Evolutionary conservation across 495 filamentous ascomycete species (phyloP).

Genomic region (Penicillium steckii): DNA sequence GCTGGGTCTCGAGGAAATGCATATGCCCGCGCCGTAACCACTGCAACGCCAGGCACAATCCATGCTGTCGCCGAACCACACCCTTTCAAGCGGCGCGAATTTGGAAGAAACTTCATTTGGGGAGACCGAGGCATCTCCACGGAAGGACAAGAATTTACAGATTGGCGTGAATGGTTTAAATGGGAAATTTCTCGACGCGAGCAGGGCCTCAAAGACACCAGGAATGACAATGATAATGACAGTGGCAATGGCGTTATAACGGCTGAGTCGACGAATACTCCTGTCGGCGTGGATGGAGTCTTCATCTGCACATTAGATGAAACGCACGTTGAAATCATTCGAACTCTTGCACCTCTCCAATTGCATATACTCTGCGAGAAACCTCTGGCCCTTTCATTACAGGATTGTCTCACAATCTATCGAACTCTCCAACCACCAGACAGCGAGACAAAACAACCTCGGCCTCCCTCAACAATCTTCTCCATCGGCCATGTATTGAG

Average conservation of each 20-base stretch:
- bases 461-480: constrained; percentile 48
- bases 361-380: constrained; percentile 95
- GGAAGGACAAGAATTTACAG: constrained; percentile 61
- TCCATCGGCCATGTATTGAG: constrained; percentile 78
- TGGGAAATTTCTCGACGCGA: constrained; percentile 60
- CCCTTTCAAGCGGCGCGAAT: constrained; percentile 66
- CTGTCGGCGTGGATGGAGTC: constrained; percentile 63
- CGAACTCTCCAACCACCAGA: constrained; percentile 42
- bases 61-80: constrained; percentile 82
- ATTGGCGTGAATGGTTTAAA: constrained; percentile 70
- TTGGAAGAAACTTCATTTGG: constrained; percentile 72
- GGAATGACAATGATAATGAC: too few relatives aligned
- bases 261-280: not conserved
- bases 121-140: constrained; percentile 36
- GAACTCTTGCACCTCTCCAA: constrained; percentile 62
- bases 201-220: not conserved
- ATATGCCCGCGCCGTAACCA: constrained; percentile 66
- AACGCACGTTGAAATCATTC: constrained; percentile 76
- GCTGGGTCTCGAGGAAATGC: constrained; percentile 80
- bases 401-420: constrained; percentile 74
- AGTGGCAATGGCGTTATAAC: not conserved
- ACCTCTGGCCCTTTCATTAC: constrained; percentile 75
- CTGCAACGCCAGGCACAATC: constrained; percentile 61
- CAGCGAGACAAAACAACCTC: not conserved
- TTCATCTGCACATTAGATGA: constrained; percentile 90